Conservation (phyloP, 805 yeast genomes). For the Ogataea corticis region DNA sequence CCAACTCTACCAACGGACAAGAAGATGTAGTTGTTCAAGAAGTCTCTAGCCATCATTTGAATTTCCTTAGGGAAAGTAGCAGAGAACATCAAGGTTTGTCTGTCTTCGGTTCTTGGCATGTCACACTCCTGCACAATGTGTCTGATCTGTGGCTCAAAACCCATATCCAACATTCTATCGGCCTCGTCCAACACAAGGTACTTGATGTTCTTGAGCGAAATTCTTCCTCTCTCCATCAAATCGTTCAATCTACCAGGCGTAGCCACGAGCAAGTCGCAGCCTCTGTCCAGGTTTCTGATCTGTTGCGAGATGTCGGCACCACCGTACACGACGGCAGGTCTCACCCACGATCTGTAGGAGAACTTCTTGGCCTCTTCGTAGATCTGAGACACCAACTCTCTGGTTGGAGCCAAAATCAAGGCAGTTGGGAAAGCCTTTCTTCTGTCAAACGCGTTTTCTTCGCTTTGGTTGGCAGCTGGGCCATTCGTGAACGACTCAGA, state of each 20-base stretch:
- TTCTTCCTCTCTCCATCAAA: conserved; percentile 90
- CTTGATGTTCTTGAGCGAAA: conserved; percentile 85
- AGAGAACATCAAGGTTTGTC: conserved; percentile 98
- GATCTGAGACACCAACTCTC: conserved; percentile 98
- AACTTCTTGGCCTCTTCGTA: conserved; percentile 94
- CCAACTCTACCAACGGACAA: conserved; percentile 99
- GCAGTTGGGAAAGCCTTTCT: conserved; percentile 93
- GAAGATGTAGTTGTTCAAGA: conserved; percentile 93
- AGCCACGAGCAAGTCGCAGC: conserved; percentile 95
- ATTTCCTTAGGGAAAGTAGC: conserved; percentile 99
- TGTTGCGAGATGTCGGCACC: conserved; percentile 94
- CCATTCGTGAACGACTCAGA: conserved; percentile 88
- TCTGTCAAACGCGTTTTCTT: conserved; percentile 52
- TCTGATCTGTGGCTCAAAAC: conserved; percentile 99
- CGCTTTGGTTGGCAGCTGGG: conserved; percentile 59
- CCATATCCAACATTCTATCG: conserved; percentile 99
- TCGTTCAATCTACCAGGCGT: conserved; percentile 99
- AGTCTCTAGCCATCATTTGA: conserved; percentile 95
- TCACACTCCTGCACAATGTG: conserved; percentile 96
- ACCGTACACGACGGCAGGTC: conserved; percentile 95
- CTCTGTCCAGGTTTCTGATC: conserved; percentile 83
- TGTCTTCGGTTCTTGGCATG: conserved; percentile 87
- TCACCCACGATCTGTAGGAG: conserved; percentile 97
- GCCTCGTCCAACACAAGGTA: conserved; percentile 98
- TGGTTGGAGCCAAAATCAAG: conserved; percentile 95